A percentile compares a stretch with the other conserved stretches of the same genome.
Evolutionary conservation across 1,284 basidiomycete species (phyloP).

Genomic region (Ustilago cynodontis): DNA sequence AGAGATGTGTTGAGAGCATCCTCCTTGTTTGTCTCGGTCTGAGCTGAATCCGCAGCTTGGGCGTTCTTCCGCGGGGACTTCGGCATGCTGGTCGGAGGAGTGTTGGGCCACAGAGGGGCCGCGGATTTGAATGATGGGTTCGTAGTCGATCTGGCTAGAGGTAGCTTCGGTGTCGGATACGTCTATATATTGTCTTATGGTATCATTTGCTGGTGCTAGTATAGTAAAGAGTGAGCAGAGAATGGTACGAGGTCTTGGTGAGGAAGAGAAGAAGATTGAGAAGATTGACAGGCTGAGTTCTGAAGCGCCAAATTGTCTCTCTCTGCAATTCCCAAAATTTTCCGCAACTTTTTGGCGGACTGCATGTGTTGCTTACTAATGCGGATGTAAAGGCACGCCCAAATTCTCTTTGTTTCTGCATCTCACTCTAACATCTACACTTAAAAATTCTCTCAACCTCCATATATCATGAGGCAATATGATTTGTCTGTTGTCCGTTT

Average conservation of each 20-base stretch:
- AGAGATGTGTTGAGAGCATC: constrained; percentile 2
- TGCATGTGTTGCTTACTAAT: constrained; percentile 36
- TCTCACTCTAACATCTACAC: too few species aligned
- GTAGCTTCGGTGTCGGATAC: neutral
- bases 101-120: neutral
- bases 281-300: constrained; percentile 30
- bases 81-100: constrained; percentile 19
- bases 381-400: neutral
- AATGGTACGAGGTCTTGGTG: neutral
- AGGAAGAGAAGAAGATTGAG: constrained; percentile 9
- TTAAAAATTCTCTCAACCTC: too few species aligned
- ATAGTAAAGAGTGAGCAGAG: neutral
- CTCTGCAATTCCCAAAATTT: constrained; percentile 41
- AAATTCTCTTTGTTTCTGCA: too few species aligned
- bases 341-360: constrained; percentile 18
- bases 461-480: too few species aligned
- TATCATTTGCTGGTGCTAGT: neutral
- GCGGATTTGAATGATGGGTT: neutral
- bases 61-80: constrained; percentile 28
- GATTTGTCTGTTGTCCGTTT: too few species aligned
- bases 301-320: neutral
- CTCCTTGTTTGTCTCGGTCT: neutral
- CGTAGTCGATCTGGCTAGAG: neutral
- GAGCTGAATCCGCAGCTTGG: constrained; percentile 1
- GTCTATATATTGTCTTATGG: neutral